These are phyloP conservation scores for Orbilia ellipsospora DNA, from an alignment of 2,329 filamentous ascomycete species.

Conservation along the genomic window DNA sequence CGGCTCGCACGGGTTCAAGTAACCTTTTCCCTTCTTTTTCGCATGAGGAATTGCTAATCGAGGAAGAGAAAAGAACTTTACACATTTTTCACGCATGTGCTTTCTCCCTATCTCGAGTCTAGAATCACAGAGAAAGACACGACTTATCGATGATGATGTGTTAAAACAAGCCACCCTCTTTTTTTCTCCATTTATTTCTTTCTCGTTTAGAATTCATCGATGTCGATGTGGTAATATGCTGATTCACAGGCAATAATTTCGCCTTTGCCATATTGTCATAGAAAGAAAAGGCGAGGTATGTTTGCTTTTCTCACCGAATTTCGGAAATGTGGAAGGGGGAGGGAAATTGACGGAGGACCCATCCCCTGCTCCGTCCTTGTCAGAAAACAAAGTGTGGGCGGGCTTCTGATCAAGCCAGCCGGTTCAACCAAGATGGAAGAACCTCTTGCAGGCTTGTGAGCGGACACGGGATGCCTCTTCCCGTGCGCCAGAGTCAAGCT, in stretches of 20 bases:
- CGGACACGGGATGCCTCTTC: constrained; percentile 53
- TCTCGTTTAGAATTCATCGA: constrained; percentile 15
- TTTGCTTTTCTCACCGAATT: constrained; percentile 43
- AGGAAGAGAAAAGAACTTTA: background rate
- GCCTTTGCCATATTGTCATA: constrained; percentile 38
- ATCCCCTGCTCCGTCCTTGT: constrained; percentile 50
- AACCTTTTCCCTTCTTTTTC: background rate
- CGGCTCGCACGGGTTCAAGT: constrained; percentile 17
- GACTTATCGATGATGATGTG: background rate
- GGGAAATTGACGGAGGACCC: constrained; percentile 52
- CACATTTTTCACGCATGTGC: constrained; percentile 11
- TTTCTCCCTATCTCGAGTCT: constrained; percentile 14
- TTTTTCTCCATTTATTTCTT: background rate
- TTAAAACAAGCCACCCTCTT: constrained; percentile 13
- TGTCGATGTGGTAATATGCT: constrained; percentile 37
- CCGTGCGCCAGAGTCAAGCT: constrained; percentile 34
- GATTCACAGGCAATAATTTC: constrained; percentile 44
- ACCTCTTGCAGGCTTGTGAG: constrained; percentile 39
- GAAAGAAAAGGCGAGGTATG: background rate
- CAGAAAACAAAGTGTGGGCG: constrained; percentile 41
- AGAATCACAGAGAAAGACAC: background rate
- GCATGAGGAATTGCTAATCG: constrained; percentile 24
- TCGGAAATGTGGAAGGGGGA: constrained; percentile 56
- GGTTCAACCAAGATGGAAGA: constrained; percentile 24
- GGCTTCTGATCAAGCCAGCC: constrained; percentile 54